A percentile compares a stretch with the other conserved stretches of the same genome.
phyloP scores from a whole-genome alignment of 805 yeast genomes.

The Kuraishia ogatae region DNA sequence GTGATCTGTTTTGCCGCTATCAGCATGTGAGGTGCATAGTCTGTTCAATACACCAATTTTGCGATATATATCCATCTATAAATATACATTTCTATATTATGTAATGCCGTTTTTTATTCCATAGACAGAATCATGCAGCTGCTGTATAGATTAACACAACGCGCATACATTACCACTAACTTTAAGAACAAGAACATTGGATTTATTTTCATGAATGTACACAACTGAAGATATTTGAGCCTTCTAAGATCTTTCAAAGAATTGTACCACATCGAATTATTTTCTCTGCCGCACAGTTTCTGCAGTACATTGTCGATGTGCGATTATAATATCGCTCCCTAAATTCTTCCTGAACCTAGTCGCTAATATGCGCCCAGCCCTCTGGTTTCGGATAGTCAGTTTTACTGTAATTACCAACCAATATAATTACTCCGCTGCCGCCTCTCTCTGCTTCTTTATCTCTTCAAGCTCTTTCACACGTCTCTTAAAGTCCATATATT shows the following conservation, averaged over 20 bases:
- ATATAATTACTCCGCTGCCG: background rate
- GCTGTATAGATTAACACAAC: background rate
- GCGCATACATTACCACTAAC: background rate
- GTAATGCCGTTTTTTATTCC: too few relatives aligned
- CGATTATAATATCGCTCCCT: background rate
- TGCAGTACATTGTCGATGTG: background rate
- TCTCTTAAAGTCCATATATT: slow-evolving; percentile 72
- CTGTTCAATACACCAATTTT: too few relatives aligned
- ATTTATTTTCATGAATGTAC: background rate
- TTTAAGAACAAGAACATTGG: background rate
- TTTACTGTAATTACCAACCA: background rate
- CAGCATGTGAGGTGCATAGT: too few relatives aligned
- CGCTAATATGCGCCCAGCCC: background rate
- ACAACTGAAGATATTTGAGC: background rate
- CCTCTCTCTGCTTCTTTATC: slow-evolving; percentile 32
- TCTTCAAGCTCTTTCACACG: slow-evolving; percentile 66
- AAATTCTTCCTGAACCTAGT: background rate
- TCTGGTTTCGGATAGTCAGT: background rate
- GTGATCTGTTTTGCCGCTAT: too few relatives aligned
- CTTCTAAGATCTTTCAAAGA: background rate
- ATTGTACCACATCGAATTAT: background rate
- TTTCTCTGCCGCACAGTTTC: background rate
- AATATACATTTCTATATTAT: too few relatives aligned
- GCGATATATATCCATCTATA: too few relatives aligned
- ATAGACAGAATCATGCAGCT: too few relatives aligned